Evolutionary conservation across 2,329 filamentous ascomycete species (phyloP), one percentile per base, ranked within the genome.

Genomic region (Rutstroemia sp.): DNA sequence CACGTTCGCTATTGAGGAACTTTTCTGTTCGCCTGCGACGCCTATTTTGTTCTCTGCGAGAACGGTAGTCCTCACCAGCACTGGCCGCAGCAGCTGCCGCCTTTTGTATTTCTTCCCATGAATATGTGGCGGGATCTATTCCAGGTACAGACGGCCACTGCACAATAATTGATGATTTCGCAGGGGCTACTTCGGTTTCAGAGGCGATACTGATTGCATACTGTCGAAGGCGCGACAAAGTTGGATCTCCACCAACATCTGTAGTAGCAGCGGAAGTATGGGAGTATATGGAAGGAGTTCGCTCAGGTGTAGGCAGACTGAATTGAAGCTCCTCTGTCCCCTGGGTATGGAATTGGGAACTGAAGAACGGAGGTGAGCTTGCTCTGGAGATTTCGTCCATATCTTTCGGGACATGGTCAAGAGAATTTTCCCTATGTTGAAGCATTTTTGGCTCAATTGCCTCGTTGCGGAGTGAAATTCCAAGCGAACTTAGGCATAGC

Each of bases 101-200:
- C 27, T 60, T 60, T 21, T 58, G 59, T n/a, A 56, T 55, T 14
- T 56, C 51, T 48, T 65, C 63, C 65, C 67, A 73, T 3, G 58
- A 61, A 60, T 71, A 73, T 18, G 65, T 52, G 4, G 59, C 55
- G 14, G 72, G 72, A 58, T 74, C 66, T 21, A 52, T 58, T n/a
- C 69, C 70, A 16, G 68, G 65, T 6, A 61, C 58, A n/a, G 66
- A 63, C 18, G 66, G 66, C 72, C 72, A 74, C 44, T 72, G 66
- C 1, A 67, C 63, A 3, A 73, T 54, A 18, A 73, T 52, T 10
- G 63, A 63, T n/a, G 66, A 62, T 41, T 64, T 62, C 23, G 50
- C 19, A 4, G 45, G n/a, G 7, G 60, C 60, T 30, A 63, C 54
- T 1, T 67, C 65, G 37, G 65, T 62, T 30, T 61, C 65, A 3